Conservation (phyloP, 2,329 filamentous ascomycete species). For the Neofusicoccum parvum region DNA sequence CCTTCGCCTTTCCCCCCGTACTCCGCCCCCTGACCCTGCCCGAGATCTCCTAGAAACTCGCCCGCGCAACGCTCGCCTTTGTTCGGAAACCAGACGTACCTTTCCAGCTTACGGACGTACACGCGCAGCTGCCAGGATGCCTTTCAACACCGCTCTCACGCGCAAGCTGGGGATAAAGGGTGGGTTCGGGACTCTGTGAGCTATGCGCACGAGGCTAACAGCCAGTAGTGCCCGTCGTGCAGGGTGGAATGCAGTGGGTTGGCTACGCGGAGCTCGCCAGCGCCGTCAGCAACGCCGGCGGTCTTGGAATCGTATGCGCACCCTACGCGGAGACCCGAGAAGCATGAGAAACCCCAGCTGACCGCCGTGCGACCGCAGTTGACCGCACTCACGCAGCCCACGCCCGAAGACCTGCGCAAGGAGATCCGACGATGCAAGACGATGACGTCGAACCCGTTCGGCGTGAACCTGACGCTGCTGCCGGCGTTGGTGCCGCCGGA, state of each 20-base stretch:
- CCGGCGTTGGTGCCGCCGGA: conserved; percentile 87
- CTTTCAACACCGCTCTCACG: conserved; percentile 66
- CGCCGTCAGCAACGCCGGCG: conserved; percentile 69
- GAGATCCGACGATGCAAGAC: conserved; percentile 86
- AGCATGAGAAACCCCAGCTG: not conserved
- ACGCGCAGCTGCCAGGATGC: conserved; percentile 48
- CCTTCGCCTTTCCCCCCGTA: not conserved
- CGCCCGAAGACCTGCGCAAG: conserved; percentile 85
- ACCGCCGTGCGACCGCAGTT: conserved; percentile 45
- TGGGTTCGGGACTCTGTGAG: conserved; percentile 48
- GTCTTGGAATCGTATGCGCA: conserved; percentile 65
- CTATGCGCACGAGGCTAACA: conserved; percentile 1
- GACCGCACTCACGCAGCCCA: conserved; percentile 88
- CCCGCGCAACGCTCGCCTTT: not conserved
- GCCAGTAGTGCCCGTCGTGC: conserved; percentile 71
- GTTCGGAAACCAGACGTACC: not conserved
- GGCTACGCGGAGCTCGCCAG: conserved; percentile 78
- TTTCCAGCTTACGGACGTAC: not conserved
- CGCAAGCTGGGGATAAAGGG: conserved; percentile 60
- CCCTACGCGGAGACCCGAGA: not conserved
- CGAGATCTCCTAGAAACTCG: not conserved
- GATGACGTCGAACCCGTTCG: conserved; percentile 81
- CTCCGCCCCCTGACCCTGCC: not conserved
- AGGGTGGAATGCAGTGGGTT: conserved; percentile 87
- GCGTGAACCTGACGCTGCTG: conserved; percentile 91